Conservation (phyloP, 768 basidiomycete genomes). For the Leccinum disarticulatum region DNA sequence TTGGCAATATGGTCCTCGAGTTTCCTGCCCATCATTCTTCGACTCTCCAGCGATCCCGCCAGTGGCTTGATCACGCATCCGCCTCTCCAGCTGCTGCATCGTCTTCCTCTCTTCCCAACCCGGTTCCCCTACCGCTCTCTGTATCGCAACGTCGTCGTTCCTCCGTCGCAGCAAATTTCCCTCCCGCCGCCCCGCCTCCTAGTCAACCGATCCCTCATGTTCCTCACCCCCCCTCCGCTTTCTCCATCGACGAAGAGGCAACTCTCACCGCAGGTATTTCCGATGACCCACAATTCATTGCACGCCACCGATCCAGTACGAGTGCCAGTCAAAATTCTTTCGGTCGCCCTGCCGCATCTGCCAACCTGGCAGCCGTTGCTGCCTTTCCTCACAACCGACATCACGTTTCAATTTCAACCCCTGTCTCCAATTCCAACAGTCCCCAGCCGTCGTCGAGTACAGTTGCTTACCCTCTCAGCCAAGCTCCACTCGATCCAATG, state of each 20-base stretch:
- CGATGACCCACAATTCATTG: slow-evolving; percentile 30
- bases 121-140: slow-evolving; percentile 32
- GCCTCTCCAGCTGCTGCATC: slow-evolving; percentile 27
- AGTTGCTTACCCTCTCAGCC: slow-evolving; percentile 35
- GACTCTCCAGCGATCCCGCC: slow-evolving; percentile 32
- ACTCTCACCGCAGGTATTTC: slow-evolving; percentile 23
- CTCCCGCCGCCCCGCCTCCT: slow-evolving; percentile 72
- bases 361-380: slow-evolving; percentile 57
- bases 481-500: slow-evolving; percentile 57
- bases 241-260: slow-evolving; percentile 21
- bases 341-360: slow-evolving; percentile 41
- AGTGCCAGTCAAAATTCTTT: slow-evolving; percentile 32
- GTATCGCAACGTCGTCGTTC: slow-evolving; percentile 61
- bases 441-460: slow-evolving; percentile 24
- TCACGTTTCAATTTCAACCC: slow-evolving; percentile 29
- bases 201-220: slow-evolving; percentile 71
- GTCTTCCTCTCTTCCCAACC: slow-evolving; percentile 33
- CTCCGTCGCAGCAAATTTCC: slow-evolving; percentile 60
- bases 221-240: slow-evolving; percentile 38
- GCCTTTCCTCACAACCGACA: slow-evolving; percentile 58
- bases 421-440: slow-evolving; percentile 28
- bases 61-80: slow-evolving; percentile 33
- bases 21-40: slow-evolving; percentile 30
- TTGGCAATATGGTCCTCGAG: slow-evolving; percentile 31
- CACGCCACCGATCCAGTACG: slow-evolving; percentile 38